Base-by-base conservation (phyloP, 129 eudicot genomes). In the Ambrosia artemisiifolia region DNA sequence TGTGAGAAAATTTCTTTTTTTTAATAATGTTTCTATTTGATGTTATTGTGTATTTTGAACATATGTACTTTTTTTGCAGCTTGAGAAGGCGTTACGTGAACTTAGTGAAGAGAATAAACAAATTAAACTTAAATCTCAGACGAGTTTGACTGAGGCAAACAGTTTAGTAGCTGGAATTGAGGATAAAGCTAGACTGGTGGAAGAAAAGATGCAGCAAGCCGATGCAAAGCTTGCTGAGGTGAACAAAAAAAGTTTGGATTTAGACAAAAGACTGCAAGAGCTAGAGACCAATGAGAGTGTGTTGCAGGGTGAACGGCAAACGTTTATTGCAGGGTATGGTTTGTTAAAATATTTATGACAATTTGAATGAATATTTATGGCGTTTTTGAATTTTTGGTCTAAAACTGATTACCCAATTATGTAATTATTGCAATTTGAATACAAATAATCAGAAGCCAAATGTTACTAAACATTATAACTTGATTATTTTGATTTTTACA, bases 171-270 rank as follows among this genome's bases (percentile, higher is more conserved):
- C 86, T 75, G 89, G 82, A 9, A 61, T 88, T 57, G 83, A 79
- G 44, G 88, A 85, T 71, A 84, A 78, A 79, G 83, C 94, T 54
- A 47, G 84, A 62, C 87, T 88, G 69, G 85, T 91, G 65, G 88
- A 88, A 63, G 84, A 81, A 36, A 95, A 86, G 74, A 71, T 91
- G 81, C 83, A 49, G 69, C 81, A 80, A 55, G 97, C 89, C 12
- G 90, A 88, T 78, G 85, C 90, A 14, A 95, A 78, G 75, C 93
- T 86, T 75, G 88, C 95, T 47, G 99, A 91, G 83, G 88, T 80
- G 42, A 84, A 78, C 69, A 75, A 91, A 75, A 91, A 86, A 82
- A 81, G 79, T 83, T 65, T 82, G 72, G 97, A 91, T 69, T 8
- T 95, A 67, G 97, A 95, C 71, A 86, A 86, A 81, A 90, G 81